Percentiles rank a stretch among this genome's conserved stretches.
Evolutionary conservation across 2,329 filamentous ascomycete genomes (phyloP).

Genomic region (Didymella keratinophila): DNA sequence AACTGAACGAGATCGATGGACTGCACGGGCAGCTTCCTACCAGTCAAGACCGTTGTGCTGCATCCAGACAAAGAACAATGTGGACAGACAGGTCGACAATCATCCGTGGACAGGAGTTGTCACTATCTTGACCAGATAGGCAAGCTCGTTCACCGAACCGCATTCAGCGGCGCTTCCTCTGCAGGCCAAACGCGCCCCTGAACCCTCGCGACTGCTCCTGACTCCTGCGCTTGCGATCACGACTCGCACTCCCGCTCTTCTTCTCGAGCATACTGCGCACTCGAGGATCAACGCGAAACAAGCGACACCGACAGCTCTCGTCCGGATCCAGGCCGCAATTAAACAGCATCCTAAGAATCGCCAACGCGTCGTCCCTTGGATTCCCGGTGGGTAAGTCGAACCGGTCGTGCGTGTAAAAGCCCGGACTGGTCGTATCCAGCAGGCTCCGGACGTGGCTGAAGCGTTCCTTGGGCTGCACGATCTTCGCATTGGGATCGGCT

Average conservation of each 20-base stretch:
- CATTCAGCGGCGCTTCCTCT: slow-evolving; percentile 16
- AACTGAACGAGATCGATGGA: too few relatives aligned
- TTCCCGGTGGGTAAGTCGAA: slow-evolving; percentile 21
- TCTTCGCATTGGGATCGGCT: slow-evolving; percentile 17
- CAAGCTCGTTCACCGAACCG: too few relatives aligned
- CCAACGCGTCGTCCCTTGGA: slow-evolving; percentile 17
- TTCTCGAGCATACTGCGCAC: slow-evolving; percentile 16
- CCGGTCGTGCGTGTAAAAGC: slow-evolving; percentile 17
- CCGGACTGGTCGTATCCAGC: slow-evolving; percentile 15
- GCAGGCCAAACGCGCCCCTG: slow-evolving; percentile 14
- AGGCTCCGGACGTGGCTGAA: slow-evolving; percentile 14
- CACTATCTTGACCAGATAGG: too few relatives aligned
- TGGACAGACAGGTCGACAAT: too few relatives aligned
- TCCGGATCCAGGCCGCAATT: slow-evolving; percentile 18
- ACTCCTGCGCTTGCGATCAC: slow-evolving; percentile 13
- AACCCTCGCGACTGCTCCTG: slow-evolving; percentile 13
- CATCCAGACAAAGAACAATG: too few relatives aligned
- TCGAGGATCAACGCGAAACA: slow-evolving; percentile 16
- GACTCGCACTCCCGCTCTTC: slow-evolving; percentile 4
- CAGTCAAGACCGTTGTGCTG: too few relatives aligned
- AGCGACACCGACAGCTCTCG: slow-evolving; percentile 14
- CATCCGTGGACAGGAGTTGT: too few relatives aligned
- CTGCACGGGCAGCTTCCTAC: too few relatives aligned
- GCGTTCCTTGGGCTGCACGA: slow-evolving; percentile 16
- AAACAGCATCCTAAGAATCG: slow-evolving; percentile 20